Base-by-base conservation (phyloP, 352 stramenopile species). In the Phytopythium aichiense region DNA sequence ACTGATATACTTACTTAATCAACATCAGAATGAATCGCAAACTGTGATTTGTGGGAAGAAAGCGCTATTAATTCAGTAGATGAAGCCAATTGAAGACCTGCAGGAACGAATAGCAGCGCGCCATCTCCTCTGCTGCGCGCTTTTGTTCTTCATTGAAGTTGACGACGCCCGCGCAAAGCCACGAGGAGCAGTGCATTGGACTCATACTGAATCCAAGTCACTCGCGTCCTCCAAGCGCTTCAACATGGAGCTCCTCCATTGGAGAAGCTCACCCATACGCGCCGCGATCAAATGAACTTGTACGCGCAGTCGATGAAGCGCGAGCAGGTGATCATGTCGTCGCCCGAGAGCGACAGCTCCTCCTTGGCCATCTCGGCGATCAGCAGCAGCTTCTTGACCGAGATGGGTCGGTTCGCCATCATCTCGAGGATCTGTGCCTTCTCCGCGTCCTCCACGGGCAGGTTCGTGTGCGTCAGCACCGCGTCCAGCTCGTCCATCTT, bases 371-470 rank as follows among this genome's bases (percentile, higher is more conserved):
- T 99, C 80, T 99, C 97, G 30, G 94, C 84, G 51, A 99, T 94
- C 71, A 98, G 90, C 43, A 99, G 68, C 37, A 99, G 79, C 68
- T 98, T 97, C 79, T 99, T 99, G 72, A 99, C 97, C 50, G 96
- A 97, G 68, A 99, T 99, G 5, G 96, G 96, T 53, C 97, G 95
- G 56, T 77, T 81, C 18, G 79, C 76, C 72, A 95, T 79, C 68
- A 92, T 71, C 60, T 81, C 64, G 50, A 92, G 63, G 57, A 95
- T 84, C 56, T 76, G 66, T 48, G 81, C 60, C 67, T 88, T 90
- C 67, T 94, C 82, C 50, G 68, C 49, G 63, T 88, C 69, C 4
- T 67, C 64, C 60, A 94, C 81, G 11, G 80, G 77, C 65, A 99
- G 80, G 46, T 95, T 82, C 61, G 73, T 81, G 72, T 95, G 82